phyloP scores from a whole-genome alignment of 176 grass and related monocot genomes.

The Thinopyrum elongatum region DNA sequence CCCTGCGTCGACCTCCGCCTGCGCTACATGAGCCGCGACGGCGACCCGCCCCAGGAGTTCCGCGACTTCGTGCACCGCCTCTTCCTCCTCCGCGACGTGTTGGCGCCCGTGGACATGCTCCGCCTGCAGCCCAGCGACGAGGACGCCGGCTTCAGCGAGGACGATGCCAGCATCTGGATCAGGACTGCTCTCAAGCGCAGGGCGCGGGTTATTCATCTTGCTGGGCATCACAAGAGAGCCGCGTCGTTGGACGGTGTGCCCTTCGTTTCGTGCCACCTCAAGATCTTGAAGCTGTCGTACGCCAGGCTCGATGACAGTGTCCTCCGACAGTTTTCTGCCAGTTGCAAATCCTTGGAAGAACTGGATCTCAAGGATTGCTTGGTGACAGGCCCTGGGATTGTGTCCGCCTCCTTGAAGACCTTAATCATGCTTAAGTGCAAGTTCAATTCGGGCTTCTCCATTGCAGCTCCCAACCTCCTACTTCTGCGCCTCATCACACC shows the following conservation, averaged over 20 bases:
- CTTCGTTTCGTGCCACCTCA: conserved; percentile 19
- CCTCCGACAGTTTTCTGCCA: not conserved
- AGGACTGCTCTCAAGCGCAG: not conserved
- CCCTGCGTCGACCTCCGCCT: conserved; percentile 6
- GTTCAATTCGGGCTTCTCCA: not conserved
- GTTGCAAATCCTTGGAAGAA: conserved; percentile 27
- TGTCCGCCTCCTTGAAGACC: conserved; percentile 7
- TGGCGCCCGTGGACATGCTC: not conserved
- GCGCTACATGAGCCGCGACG: not conserved
- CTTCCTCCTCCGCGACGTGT: not conserved
- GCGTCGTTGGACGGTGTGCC: not conserved
- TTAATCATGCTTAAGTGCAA: conserved; percentile 18
- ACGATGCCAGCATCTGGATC: conserved; percentile 26
- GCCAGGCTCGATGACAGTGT: not conserved
- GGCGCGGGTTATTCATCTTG: conserved; percentile 11
- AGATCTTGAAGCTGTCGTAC: conserved; percentile 3
- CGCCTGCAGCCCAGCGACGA: not conserved
- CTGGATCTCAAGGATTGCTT: conserved; percentile 10
- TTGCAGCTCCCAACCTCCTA: conserved; percentile 19
- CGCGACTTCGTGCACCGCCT: conserved; percentile 1
- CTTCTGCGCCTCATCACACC: not conserved
- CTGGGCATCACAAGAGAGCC: not conserved
- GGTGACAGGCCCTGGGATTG: not conserved
- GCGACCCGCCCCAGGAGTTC: not conserved
- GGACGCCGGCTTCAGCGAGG: not conserved